Base-by-base conservation (phyloP, 768 basidiomycete species). In the Gyrodon lividus region DNA sequence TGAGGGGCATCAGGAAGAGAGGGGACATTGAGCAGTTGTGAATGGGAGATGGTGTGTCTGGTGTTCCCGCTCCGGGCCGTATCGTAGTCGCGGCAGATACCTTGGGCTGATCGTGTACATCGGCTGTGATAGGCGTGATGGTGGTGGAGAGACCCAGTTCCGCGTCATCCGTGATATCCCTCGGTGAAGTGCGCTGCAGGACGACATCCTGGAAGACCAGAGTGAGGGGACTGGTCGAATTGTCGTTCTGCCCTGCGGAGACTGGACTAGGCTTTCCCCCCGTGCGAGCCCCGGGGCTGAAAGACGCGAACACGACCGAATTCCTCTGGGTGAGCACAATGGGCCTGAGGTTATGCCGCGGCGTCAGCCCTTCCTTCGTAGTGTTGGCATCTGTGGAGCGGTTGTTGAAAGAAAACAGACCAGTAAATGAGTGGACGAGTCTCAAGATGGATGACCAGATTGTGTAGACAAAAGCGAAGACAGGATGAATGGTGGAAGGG, bases 361-460 rank as follows among this genome's bases (percentile, higher is more conserved):
- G n/a, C n/a, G n/a, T n/a, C n/a, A n/a, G n/a, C n/a, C n/a, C n/a
- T n/a, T n/a, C n/a, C n/a, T n/a, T n/a, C n/a, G 17, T 0, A 56
- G 60, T 4, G 52, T 2, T 28, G 1, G 62, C 46, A n/a, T 60
- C 53, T 7, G 54, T 20, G 0, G 64, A 19, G 37, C 54, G 57
- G 34, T 56, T 55, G 19, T 47, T 49, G 23, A 43, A 39, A 2
- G 51, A 57, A 44, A 67, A 62, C 51, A 67, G 50, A 0, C 57
- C 53, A 57, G 57, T 22, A 14, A 66, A 41, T 10, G 67, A 69
- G 38, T 46, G 65, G 48, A 62, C 64, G 59, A 67, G 67, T 38
- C 62, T 64, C 49, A 56, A 48, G 43, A 66, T 33, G 53, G 59
- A 56, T 40, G 59, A 55, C 64, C 62, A 69, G 44, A 61, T 37